Base-by-base conservation (phyloP, 129 eudicot genomes). In the Pittosporum tobira region DNA sequence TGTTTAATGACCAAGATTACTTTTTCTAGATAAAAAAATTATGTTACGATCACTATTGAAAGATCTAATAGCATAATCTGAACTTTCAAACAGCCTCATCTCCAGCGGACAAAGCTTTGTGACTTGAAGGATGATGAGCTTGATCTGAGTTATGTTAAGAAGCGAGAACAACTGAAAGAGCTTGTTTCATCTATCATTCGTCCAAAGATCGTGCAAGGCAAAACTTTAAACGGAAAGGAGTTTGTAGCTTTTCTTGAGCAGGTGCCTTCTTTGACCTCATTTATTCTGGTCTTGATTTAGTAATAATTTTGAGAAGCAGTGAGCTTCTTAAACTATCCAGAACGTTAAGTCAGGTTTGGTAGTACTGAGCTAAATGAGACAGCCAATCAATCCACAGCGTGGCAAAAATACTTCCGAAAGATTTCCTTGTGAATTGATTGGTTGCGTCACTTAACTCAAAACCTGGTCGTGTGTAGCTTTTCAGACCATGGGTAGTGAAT, bases 121-220 rank as follows among this genome's bases (percentile, higher is more conserved):
- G 99, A 93, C 66, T 40, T 93, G 83, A 84, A 87, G 64, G 99
- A 93, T 53, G 81, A 62, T 29, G 99, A 93, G 29, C 99, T 93
- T 48, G 99, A 93, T 43, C 88, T 81, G 49, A 44, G 34, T 5
- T 93, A 93, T 66, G 96, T 93, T 27, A 49, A 63, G 73, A 87
- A 68, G 72, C 71, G 99, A 76, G 99, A 93, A 18, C 78, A 81
- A 43, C 64, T 93, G 56, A 93, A 87, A 74, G 66, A 80, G 61
- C 71, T 93, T 62, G 94, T 93, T 62, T 69, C 74, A 14, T 87
- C 96, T 37, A 64, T 87, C 48, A 73, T 82, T 48, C 96, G 82
- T 57, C 99, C 99, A 46, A 93, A 93, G 71, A 77, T 87, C 37
- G 99, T 93, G 25, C 91, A 84, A 79, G 99, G 99, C 9, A 93